Evolutionary conservation across 225 moss, liverwort and hornwort species (phyloP).

Genomic region (Marchantia paleacea): DNA sequence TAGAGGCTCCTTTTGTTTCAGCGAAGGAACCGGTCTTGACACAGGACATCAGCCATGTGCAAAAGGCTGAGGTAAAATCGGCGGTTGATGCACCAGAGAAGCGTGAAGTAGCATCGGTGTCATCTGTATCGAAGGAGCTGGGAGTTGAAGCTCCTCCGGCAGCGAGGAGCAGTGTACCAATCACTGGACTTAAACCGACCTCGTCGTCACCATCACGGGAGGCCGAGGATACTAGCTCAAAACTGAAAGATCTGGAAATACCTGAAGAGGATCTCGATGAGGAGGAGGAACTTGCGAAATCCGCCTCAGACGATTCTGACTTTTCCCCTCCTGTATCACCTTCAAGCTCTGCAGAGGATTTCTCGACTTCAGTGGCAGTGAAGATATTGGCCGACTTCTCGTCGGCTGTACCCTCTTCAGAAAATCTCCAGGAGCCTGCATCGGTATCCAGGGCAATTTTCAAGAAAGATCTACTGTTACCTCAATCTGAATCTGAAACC

Average conservation of each 20-base stretch:
- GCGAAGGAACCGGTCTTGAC: not conserved
- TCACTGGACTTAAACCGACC: not conserved
- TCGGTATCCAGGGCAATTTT: conserved; percentile 23
- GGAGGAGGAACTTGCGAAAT: not conserved
- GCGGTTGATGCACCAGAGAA: not conserved
- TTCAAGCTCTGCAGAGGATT: conserved; percentile 17
- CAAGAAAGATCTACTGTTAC: conserved; percentile 22
- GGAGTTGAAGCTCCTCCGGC: not conserved
- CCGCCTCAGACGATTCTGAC: conserved; percentile 25
- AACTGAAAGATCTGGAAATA: not conserved
- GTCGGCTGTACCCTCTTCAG: conserved; percentile 19
- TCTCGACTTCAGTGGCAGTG: not conserved
- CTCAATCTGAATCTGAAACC: conserved; percentile 21
- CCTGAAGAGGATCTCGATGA: not conserved
- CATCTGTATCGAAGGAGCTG: not conserved
- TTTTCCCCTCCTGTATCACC: conserved; percentile 14
- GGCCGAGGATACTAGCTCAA: not conserved
- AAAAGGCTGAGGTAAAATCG: not conserved
- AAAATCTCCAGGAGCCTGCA: conserved; percentile 12
- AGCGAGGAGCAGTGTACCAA: not conserved
- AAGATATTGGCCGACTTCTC: conserved; percentile 12
- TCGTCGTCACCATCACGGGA: conserved; percentile 4
- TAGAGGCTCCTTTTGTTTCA: not conserved
- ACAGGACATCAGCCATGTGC: not conserved
- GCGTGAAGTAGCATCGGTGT: not conserved